phyloP scores from a whole-genome alignment of 495 filamentous ascomycete species.

The Geopyxis carbonaria region DNA sequence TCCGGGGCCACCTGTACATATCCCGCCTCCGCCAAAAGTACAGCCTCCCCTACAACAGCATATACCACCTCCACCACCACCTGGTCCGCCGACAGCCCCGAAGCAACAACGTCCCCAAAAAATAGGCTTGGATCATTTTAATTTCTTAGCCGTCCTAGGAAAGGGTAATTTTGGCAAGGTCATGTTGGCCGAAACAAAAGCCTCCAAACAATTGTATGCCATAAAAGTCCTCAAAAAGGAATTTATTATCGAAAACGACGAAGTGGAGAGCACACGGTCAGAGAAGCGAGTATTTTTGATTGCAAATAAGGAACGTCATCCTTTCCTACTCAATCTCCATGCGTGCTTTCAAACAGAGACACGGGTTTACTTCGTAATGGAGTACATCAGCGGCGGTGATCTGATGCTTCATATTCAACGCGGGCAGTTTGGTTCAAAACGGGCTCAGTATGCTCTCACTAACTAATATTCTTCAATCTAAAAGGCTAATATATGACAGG shows the following conservation, averaged over 20 bases:
- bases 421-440: conserved; percentile 84
- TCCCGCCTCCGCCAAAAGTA: conserved; percentile 3
- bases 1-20: conserved; percentile 23
- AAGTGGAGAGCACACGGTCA: conserved; percentile 96
- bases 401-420: conserved; percentile 98
- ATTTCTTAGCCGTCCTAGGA: conserved; percentile 94
- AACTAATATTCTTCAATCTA: neutral
- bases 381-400: conserved; percentile 98
- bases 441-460: conserved; percentile 61
- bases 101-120: conserved; percentile 37
- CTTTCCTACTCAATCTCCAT: conserved; percentile 86
- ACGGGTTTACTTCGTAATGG: conserved; percentile 98
- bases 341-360: conserved; percentile 99
- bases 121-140: conserved; percentile 96
- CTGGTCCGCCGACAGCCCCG: conserved; percentile 8
- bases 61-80: conserved; percentile 1
- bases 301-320: conserved; percentile 94
- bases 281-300: conserved; percentile 95
- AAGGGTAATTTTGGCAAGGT: conserved; percentile 99
- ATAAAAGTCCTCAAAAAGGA: conserved; percentile 99
- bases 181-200: conserved; percentile 97
- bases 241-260: conserved; percentile 99
- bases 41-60: conserved; percentile 1
- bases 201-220: conserved; percentile 76
- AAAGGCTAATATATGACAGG: conserved; percentile 33